Percentiles rank a stretch among this genome's conserved stretches.
phyloP scores from a whole-genome alignment of 805 yeast genomes.

The Deakozyma indianensis region DNA sequence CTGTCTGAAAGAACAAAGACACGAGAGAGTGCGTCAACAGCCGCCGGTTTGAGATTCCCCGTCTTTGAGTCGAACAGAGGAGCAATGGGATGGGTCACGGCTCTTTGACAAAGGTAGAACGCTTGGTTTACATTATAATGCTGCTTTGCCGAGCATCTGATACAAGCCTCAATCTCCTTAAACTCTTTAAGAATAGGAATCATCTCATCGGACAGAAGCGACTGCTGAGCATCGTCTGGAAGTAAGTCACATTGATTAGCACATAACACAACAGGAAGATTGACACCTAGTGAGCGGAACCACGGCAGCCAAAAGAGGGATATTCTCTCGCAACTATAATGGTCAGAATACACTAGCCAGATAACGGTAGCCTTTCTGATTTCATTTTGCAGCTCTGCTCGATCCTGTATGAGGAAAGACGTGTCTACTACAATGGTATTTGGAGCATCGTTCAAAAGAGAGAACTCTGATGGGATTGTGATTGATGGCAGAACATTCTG shows the following conservation, averaged over 20 bases:
- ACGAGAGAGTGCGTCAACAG: conserved; percentile 61
- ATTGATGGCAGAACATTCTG: conserved; percentile 75
- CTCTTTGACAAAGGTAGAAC: conserved; percentile 83
- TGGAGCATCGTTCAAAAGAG: conserved; percentile 44
- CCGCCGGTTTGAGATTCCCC: conserved; percentile 64
- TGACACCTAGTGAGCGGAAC: conserved; percentile 85
- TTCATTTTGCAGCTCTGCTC: conserved; percentile 47
- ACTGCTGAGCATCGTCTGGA: conserved; percentile 9
- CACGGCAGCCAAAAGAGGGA: conserved; percentile 90
- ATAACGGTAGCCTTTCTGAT: conserved; percentile 78
- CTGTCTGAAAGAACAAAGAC: conserved; percentile 73
- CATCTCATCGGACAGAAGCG: conserved; percentile 55
- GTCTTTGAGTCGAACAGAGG: conserved; percentile 90
- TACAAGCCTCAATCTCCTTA: conserved; percentile 87
- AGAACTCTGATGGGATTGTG: conserved; percentile 61
- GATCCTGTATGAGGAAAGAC: conserved; percentile 40
- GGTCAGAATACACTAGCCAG: conserved; percentile 89
- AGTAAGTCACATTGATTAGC: conserved; percentile 59
- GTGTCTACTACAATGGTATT: conserved; percentile 74
- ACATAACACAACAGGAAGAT: conserved; percentile 81
- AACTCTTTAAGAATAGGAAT: conserved; percentile 76
- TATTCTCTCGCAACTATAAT: conserved; percentile 84
- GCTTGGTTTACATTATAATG: conserved; percentile 80
- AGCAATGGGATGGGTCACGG: conserved; percentile 83
- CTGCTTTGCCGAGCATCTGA: conserved; percentile 75